phyloP scores from a whole-genome alignment of 495 filamentous ascomycete genomes.

The Lasiosphaeriaceae sp. region DNA sequence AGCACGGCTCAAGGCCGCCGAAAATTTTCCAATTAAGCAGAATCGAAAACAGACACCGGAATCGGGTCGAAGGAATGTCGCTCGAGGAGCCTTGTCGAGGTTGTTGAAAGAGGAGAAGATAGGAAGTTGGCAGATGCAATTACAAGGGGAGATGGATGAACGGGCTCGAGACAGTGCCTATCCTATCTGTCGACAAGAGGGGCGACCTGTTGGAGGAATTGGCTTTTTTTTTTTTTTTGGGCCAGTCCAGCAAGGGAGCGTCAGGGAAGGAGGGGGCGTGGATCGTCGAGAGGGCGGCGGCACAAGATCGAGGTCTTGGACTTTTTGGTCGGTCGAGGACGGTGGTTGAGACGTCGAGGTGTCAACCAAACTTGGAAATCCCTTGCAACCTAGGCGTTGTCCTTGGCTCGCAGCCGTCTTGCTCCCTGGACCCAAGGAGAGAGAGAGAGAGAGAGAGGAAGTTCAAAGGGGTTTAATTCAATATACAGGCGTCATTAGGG shows the following conservation, averaged over 20 bases:
- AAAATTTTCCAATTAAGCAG: constrained; percentile 16
- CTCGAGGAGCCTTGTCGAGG: constrained; percentile 10
- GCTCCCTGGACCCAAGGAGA: constrained; percentile 7
- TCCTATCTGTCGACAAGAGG: constrained; percentile 12
- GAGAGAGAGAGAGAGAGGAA: constrained; percentile 12
- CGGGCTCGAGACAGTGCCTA: constrained; percentile 7
- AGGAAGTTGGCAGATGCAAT: constrained; percentile 15
- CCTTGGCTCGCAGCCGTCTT: neutral
- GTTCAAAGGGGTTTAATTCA: constrained; percentile 16
- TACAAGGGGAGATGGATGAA: constrained; percentile 17
- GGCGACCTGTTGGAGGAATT: constrained; percentile 6
- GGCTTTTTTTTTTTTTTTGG: constrained; percentile 2
- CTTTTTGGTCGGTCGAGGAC: neutral
- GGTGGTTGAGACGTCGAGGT: neutral
- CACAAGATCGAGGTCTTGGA: constrained; percentile 8
- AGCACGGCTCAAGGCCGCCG: constrained; percentile 1
- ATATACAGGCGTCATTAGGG: constrained; percentile 33
- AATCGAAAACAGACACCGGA: constrained; percentile 2
- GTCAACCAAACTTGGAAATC: neutral
- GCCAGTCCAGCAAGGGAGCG: constrained; percentile 12
- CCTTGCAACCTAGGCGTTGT: neutral
- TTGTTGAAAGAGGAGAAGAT: constrained; percentile 1
- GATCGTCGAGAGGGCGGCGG: constrained; percentile 8
- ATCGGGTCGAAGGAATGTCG: constrained; percentile 18
- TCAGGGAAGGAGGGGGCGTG: constrained; percentile 6